Evolutionary conservation across 1,284 basidiomycete species (phyloP), one percentile per base, ranked within the genome.

Genomic region (Pseudozyma thailandica): DNA sequence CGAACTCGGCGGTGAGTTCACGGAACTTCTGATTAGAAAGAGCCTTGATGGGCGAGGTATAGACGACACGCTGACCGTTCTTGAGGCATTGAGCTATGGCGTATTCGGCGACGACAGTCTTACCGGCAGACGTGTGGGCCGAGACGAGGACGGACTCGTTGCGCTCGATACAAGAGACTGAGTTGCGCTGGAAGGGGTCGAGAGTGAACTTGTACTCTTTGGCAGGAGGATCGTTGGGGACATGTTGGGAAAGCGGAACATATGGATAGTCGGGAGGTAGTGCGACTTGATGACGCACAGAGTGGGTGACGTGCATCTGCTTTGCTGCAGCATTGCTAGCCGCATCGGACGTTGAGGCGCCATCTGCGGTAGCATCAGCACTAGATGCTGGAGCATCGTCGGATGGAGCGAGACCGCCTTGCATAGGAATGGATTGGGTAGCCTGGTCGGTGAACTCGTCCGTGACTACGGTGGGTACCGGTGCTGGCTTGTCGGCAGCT

Each of bases 1-100:
- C 92, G 84, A 99, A 99, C 78, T 94, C 92, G 48, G 92, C 94
- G 31, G 92, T 86, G 89, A 99, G 92, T 84, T 99, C 96, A 82
- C 96, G 90, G 84, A 96, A 99, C 85, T 98, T 98, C 84, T 98
- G 95, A 83, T 98, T 97, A 79, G 93, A 96, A 72, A 98, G 86
- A 3, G 94, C 94, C 89, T 99, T 99, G 86, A 99, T 99, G 54
- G 96, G 96, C 87, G 92, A 94, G 18, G 96, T 99, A 85, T 99
- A 98, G 64, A 98, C 97, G 62, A 98, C 94, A 83, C 96, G 88
- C 84, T 97, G 94, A 78, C 93, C 93, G 80, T 90, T 89, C 82
- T 89, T 88, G 73, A 99, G 86, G 86, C 92, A 95, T 80, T 95
- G 93, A 0, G 96, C 96, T 81, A 99, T 98, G 41, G 96, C 96